Evolutionary conservation across 257 asterid species (phyloP).

Genomic region (Solanum rostratum): DNA sequence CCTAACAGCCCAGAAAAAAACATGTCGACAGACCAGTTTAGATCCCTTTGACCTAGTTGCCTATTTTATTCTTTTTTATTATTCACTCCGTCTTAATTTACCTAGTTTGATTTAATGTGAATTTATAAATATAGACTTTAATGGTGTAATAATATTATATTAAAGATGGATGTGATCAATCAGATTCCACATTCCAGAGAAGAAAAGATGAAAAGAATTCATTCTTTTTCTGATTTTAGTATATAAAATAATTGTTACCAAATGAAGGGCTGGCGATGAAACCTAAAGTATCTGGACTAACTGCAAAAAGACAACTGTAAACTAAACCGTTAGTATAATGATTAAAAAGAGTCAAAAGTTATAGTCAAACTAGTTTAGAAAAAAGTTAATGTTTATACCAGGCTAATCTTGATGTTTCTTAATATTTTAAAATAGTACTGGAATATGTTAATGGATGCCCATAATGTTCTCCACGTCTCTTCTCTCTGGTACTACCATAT

Average conservation of each 20-base stretch:
- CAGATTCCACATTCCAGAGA: not conserved
- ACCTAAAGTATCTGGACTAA: not conserved
- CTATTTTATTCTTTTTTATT: not conserved
- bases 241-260: not conserved
- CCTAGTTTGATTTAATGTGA: not conserved
- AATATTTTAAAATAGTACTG: not conserved
- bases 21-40: slow-evolving; percentile 17
- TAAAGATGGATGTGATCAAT: not conserved
- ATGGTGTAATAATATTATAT: too few relatives aligned
- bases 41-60: slow-evolving; percentile 5
- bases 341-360: not conserved
- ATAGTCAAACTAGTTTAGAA: slow-evolving; percentile 8
- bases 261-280: slow-evolving; percentile 11
- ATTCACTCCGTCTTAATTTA: not conserved
- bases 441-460: not conserved
- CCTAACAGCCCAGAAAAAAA: slow-evolving; percentile 16
- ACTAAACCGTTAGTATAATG: not conserved
- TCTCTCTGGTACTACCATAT: not conserved
- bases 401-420: not conserved
- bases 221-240: not conserved
- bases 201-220: not conserved
- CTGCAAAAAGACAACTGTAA: not conserved
- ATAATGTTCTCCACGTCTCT: slow-evolving; percentile 18
- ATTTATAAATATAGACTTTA: not conserved
- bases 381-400: not conserved